Evolutionary conservation across 2,329 filamentous ascomycete genomes (phyloP), one percentile per base, ranked within the genome.

Genomic region (Aschersonia sp.): DNA sequence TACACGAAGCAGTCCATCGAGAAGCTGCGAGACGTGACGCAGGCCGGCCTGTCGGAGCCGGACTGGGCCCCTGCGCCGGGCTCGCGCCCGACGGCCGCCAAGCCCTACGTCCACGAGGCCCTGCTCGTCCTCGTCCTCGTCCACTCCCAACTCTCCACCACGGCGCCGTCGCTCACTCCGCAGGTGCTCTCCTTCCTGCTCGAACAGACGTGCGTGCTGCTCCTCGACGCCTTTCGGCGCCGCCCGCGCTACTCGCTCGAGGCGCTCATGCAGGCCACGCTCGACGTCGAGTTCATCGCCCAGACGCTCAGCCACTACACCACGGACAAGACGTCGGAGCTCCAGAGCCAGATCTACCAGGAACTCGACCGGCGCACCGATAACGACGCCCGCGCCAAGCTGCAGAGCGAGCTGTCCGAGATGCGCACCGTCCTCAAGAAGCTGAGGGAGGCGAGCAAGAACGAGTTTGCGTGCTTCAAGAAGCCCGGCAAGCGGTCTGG

Each of bases 251-350:
- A 92, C 66, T 76, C 80, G 1, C 79, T 98, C 0, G 73, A 83
- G 5, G 83, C 85, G 6, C 76, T 98, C 46, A 94, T 97, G 82
- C 94, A 98, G 66, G 94, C 94, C 1, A 98, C 92, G 0, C 78
- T 98, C 1, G 92, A 98, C 59, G 89, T 96, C 1, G 92, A 98
- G 65, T 97, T 98, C 60, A 82, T 97, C 49, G 87, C 89, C 1
- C 92, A 98, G 68, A 96, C 90, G 5, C 75, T 98, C 35, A 85
- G 79, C 51, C 83, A 89, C 55, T 98, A 94, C 64, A 92, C 87
- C 0, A 92, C 87, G 0, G 85, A 94, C 49, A 76, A 79, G 46
- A 87, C 88, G 4, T 81, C 80, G 6, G 80, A 89, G 60, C 74
- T 86, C 11, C 92, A 97, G 68, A 84, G 84, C 56, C 80, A 89